Evolutionary conservation across 805 yeast species (phyloP).

Genomic region (Lipomyces spencermartinsiae): DNA sequence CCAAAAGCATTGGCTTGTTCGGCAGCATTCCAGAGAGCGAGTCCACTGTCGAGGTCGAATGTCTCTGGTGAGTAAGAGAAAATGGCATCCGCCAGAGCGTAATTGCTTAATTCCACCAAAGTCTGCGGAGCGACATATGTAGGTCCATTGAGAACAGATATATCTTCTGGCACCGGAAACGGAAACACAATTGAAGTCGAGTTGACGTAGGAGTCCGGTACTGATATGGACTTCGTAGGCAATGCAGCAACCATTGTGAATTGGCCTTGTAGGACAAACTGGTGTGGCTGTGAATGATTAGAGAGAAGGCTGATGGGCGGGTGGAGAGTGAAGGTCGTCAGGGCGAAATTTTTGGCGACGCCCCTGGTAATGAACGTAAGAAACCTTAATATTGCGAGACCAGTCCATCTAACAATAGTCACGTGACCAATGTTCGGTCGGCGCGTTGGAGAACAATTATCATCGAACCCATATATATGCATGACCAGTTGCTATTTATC

Average conservation of each 20-base stretch:
- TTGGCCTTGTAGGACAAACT: not conserved
- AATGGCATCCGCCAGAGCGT: constrained; percentile 46
- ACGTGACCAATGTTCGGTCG: not conserved
- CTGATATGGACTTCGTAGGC: constrained; percentile 4
- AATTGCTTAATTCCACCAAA: constrained; percentile 38
- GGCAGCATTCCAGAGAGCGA: constrained; percentile 64
- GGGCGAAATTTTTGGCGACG: constrained; percentile 1
- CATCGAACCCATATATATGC: not conserved
- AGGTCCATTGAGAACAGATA: constrained; percentile 33
- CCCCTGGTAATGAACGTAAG: not conserved
- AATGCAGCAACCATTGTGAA: constrained; percentile 10
- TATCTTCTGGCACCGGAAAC: constrained; percentile 28
- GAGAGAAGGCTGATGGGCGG: not conserved
- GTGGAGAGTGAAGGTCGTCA: not conserved
- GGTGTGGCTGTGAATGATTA: not conserved
- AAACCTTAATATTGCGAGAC: constrained; percentile 8
- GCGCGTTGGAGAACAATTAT: not conserved
- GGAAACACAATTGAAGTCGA: constrained; percentile 21
- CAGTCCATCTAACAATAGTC: not conserved
- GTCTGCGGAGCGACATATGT: constrained; percentile 33
- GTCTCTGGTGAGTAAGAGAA: constrained; percentile 76
- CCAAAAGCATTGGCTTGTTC: constrained; percentile 60
- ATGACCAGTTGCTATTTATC: not conserved
- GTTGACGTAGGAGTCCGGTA: constrained; percentile 7
- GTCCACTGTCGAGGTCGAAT: constrained; percentile 63